phyloP scores from a whole-genome alignment of 495 filamentous ascomycete genomes.

The Aspergillus biplanus region DNA sequence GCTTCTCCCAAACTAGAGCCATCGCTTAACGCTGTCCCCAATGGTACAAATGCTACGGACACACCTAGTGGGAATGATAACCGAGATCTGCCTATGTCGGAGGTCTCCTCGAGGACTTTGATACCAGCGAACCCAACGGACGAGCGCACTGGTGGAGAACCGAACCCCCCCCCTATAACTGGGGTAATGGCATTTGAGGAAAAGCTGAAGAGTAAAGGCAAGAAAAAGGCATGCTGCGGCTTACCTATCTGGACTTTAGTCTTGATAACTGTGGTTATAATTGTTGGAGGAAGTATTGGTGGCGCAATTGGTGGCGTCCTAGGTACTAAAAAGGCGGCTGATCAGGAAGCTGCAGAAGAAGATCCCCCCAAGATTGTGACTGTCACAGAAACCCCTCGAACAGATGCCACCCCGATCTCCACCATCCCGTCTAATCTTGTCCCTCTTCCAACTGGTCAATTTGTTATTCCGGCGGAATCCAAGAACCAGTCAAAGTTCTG shows the following conservation, averaged over 20 bases:
- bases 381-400: conserved; percentile 57
- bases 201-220: conserved; percentile 59
- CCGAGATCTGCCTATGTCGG: conserved; percentile 42
- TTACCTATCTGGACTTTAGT: conserved; percentile 71
- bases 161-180: conserved; percentile 25
- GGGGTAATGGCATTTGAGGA: conserved; percentile 54
- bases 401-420: conserved; percentile 66
- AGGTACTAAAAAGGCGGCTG: conserved; percentile 45
- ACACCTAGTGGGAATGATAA: conserved; percentile 27
- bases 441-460: conserved; percentile 67
- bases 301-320: conserved; percentile 64
- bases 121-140: conserved; percentile 23
- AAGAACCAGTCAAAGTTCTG: conserved; percentile 67
- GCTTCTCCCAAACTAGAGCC: conserved; percentile 43
- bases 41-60: conserved; percentile 29
- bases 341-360: conserved; percentile 22
- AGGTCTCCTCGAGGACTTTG: conserved; percentile 48
- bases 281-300: conserved; percentile 58
- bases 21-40: conserved; percentile 27
- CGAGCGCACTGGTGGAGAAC: conserved; percentile 4
- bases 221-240: conserved; percentile 62
- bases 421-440: conserved; percentile 60
- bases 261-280: conserved; percentile 56
- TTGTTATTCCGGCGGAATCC: conserved; percentile 58
- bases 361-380: conserved; percentile 45